A percentile compares a stretch with the other conserved stretches of the same genome.
Evolutionary conservation across 2,329 filamentous ascomycete genomes (phyloP).

Genomic region (Diaporthe australafricana): DNA sequence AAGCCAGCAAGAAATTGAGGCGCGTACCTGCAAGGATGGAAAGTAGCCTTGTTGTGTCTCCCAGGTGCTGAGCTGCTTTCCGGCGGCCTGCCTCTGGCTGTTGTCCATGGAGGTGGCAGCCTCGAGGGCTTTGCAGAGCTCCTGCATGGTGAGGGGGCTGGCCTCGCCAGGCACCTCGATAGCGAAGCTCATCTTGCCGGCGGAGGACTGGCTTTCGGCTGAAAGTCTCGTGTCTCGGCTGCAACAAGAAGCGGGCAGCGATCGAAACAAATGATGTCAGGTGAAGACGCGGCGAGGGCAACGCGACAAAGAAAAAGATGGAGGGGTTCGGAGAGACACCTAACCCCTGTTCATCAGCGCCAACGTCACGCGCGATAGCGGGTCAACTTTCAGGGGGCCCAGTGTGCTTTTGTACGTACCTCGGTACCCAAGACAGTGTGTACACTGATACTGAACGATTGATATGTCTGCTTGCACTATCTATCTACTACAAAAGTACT

Average conservation of each 20-base stretch:
- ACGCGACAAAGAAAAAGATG: conserved; percentile 28
- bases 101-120: conserved; percentile 72
- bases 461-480: neutral
- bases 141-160: conserved; percentile 72
- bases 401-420: neutral
- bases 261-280: conserved; percentile 26
- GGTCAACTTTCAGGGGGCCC: conserved; percentile 1
- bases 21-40: conserved; percentile 72
- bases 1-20: neutral
- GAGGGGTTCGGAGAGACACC: conserved; percentile 26
- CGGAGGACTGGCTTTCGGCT: neutral
- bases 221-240: conserved; percentile 15
- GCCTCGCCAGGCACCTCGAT: conserved; percentile 88
- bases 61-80: conserved; percentile 79
- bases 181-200: conserved; percentile 69
- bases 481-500: neutral
- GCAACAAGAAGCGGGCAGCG: neutral
- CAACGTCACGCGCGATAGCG: neutral
- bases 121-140: conserved; percentile 73
- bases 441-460: neutral
- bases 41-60: conserved; percentile 76
- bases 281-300: conserved; percentile 13
- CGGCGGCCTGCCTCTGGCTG: conserved; percentile 73
- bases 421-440: neutral
- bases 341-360: conserved; percentile 11